A percentile compares a stretch with the other conserved stretches of the same genome.
Evolutionary conservation across 495 filamentous ascomycete species (phyloP).

Genomic region (Talaromyces adpressus): DNA sequence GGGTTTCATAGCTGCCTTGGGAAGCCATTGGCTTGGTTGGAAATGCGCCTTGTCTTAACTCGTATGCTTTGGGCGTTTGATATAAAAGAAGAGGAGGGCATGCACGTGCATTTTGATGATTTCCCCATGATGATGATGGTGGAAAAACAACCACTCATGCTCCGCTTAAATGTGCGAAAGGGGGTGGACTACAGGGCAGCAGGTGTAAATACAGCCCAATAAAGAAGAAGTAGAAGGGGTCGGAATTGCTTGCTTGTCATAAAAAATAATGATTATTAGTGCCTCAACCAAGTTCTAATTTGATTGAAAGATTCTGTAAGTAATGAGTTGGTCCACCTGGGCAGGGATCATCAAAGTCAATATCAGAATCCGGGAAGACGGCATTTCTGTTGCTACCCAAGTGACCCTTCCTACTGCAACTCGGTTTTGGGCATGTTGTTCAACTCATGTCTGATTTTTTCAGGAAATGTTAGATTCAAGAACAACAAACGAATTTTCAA

Average conservation of each 20-base stretch:
- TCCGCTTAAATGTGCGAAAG: background rate
- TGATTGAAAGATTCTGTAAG: no score
- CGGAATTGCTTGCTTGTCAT: background rate
- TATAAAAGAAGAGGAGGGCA: slow-evolving; percentile 13
- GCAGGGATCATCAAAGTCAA: no score
- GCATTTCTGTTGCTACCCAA: no score
- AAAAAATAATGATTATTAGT: no score
- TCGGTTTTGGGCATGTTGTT: no score
- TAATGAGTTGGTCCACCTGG: no score
- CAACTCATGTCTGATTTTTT: no score
- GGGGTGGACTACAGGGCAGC: slow-evolving; percentile 1
- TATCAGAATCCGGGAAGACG: no score
- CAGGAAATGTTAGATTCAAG: no score
- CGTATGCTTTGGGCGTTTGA: slow-evolving; percentile 13
- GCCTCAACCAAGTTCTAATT: no score
- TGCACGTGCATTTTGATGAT: slow-evolving; percentile 1
- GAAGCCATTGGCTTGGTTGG: slow-evolving; percentile 8
- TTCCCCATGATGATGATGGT: slow-evolving; percentile 4
- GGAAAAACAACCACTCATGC: background rate
- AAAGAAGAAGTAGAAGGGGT: background rate
- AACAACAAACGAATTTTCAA: no score
- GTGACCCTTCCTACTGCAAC: no score
- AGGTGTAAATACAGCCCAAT: background rate
- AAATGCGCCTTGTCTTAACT: slow-evolving; percentile 11
- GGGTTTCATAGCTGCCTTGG: slow-evolving; percentile 8